Evolutionary conservation across 2,329 filamentous ascomycete genomes (phyloP).

Genomic region (Phialocephala sp.): DNA sequence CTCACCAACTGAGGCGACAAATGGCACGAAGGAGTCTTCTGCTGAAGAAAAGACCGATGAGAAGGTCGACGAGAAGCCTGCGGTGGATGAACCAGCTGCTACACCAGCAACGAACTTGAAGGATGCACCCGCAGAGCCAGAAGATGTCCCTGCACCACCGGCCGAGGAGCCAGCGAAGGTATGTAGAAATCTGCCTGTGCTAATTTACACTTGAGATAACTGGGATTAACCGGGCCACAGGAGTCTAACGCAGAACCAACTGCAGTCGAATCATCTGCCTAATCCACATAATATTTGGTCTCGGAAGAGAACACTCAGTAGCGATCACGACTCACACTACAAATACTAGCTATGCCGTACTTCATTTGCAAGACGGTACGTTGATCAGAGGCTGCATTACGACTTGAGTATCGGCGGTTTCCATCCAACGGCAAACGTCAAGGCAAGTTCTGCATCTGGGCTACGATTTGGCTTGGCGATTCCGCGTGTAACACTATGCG

Average conservation of each 20-base stretch:
- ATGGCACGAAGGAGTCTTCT: conserved; percentile 38
- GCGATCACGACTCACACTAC: not conserved
- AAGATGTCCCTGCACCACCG: not conserved
- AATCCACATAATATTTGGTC: conserved; percentile 15
- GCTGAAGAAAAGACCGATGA: conserved; percentile 48
- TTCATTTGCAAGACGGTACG: conserved; percentile 24
- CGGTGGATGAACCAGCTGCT: conserved; percentile 42
- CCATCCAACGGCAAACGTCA: conserved; percentile 4
- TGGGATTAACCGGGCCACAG: conserved; percentile 26
- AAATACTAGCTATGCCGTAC: conserved; percentile 19
- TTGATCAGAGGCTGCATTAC: conserved; percentile 29
- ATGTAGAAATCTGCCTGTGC: conserved; percentile 9
- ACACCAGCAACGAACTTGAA: conserved; percentile 43
- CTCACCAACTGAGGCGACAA: conserved; percentile 37
- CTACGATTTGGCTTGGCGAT: conserved; percentile 33
- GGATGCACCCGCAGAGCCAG: conserved; percentile 14
- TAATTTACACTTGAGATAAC: not conserved
- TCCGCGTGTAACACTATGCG: conserved; percentile 43
- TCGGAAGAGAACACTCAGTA: conserved; percentile 7
- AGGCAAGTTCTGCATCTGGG: conserved; percentile 29
- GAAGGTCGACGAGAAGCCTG: conserved; percentile 48
- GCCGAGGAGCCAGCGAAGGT: conserved; percentile 36
- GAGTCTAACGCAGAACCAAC: conserved; percentile 28
- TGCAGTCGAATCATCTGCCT: conserved; percentile 35
- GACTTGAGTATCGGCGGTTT: conserved; percentile 16